Evolutionary conservation across 306 rosid genomes (phyloP).

Genomic region (Dryas drummondii): DNA sequence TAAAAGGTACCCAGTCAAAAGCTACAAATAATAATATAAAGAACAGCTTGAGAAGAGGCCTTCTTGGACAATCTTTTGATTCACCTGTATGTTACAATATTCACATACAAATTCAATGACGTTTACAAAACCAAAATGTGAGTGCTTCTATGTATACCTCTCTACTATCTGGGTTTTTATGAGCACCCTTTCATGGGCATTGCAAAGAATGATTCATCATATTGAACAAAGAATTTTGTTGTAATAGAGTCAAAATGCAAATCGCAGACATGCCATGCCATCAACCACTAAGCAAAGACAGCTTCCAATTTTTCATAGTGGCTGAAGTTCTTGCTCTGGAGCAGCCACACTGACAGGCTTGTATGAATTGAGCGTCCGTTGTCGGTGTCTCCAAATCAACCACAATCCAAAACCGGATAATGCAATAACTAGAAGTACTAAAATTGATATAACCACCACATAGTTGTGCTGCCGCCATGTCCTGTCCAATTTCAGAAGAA

Average conservation of each 20-base stretch:
- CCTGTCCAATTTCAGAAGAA: constrained; percentile 49
- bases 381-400: constrained; percentile 63
- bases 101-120: constrained; percentile 37
- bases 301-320: constrained; percentile 47
- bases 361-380: constrained; percentile 48
- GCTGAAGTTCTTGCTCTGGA: constrained; percentile 94
- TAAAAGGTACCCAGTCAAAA: too few relatives aligned
- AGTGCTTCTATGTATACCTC: constrained; percentile 30
- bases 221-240: constrained; percentile 28
- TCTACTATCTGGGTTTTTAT: constrained; percentile 23
- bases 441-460: constrained; percentile 39
- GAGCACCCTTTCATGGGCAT: constrained; percentile 8
- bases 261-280: constrained; percentile 14
- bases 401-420: constrained; percentile 53
- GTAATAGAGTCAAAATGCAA: constrained; percentile 23
- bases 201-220: constrained; percentile 30
- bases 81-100: constrained; percentile 39
- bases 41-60: constrained; percentile 9
- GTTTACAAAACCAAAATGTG: constrained; percentile 25
- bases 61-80: constrained; percentile 28
- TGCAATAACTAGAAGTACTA: constrained; percentile 49
- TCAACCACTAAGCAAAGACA: constrained; percentile 23
- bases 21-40: neutral
- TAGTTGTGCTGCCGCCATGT: constrained; percentile 60
- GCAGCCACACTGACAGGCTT: constrained; percentile 61